Percentiles rank a stretch among this genome's conserved stretches.
Evolutionary conservation across 2,329 filamentous ascomycete species (phyloP).

Genomic region (Penicillium decumbens): DNA sequence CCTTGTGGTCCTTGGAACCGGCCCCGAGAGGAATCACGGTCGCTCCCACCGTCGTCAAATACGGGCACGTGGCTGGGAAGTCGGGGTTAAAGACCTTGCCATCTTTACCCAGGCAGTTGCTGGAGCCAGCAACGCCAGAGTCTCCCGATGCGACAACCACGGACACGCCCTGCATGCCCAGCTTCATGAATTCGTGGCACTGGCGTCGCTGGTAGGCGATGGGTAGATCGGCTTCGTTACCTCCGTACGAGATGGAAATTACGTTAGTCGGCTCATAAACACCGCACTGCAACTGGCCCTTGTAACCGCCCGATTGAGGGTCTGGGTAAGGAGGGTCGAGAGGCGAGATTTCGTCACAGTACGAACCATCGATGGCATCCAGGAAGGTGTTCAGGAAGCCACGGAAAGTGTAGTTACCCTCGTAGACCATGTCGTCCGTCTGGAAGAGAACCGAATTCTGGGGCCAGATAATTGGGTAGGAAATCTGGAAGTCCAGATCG

Average conservation of each 20-base stretch:
- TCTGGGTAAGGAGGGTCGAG: constrained; percentile 45
- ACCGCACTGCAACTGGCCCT: constrained; percentile 42
- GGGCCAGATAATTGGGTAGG: constrained; percentile 48
- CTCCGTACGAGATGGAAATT: constrained; percentile 36
- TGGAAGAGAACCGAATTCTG: constrained; percentile 48
- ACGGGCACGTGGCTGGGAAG: constrained; percentile 36
- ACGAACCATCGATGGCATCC: constrained; percentile 48
- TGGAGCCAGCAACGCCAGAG: constrained; percentile 39
- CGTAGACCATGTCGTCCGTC: constrained; percentile 41
- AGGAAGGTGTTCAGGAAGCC: constrained; percentile 48
- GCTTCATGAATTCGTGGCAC: constrained; percentile 47
- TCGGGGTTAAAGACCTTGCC: constrained; percentile 37
- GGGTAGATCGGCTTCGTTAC: constrained; percentile 32
- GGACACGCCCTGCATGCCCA: constrained; percentile 47
- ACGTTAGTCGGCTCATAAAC: constrained; percentile 39
- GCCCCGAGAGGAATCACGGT: constrained; percentile 35
- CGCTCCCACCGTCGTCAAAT: constrained; percentile 37
- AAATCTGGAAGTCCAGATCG: constrained; percentile 46
- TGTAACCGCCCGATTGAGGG: constrained; percentile 38
- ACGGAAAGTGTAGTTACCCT: constrained; percentile 35
- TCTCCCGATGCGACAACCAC: constrained; percentile 48
- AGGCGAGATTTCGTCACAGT: constrained; percentile 43
- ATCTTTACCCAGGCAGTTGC: constrained; percentile 33
- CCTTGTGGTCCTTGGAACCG: constrained; percentile 28
- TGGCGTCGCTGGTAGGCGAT: constrained; percentile 37